phyloP scores from a whole-genome alignment of 1,284 basidiomycete genomes.

The Fomitiporia mediterranea region DNA sequence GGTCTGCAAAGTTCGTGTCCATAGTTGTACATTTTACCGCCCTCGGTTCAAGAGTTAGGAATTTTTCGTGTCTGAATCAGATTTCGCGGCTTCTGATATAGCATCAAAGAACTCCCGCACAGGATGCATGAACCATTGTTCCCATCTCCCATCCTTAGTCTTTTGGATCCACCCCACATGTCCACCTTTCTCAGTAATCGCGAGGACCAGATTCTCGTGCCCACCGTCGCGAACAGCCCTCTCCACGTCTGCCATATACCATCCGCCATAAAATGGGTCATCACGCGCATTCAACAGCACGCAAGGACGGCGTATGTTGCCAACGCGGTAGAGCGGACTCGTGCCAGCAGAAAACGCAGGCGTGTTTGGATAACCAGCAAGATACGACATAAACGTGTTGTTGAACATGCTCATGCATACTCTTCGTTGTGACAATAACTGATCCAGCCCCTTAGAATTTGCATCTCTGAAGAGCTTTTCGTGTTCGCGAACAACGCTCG shows the following conservation, averaged over 20 bases:
- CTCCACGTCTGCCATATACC: background rate
- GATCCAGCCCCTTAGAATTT: background rate
- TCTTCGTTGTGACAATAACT: background rate
- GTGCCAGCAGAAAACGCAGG: constrained; percentile 6
- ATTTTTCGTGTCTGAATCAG: background rate
- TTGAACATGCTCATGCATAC: constrained; percentile 10
- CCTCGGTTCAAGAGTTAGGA: too few species aligned
- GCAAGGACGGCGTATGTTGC: constrained; percentile 1
- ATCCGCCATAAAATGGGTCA: constrained; percentile 7
- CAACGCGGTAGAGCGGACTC: constrained; percentile 1
- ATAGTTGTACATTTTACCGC: too few species aligned
- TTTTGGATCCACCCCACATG: constrained; percentile 10
- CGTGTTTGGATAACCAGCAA: constrained; percentile 2
- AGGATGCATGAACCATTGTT: constrained; percentile 8
- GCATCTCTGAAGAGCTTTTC: constrained; percentile 8
- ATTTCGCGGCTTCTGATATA: background rate
- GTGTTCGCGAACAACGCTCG: constrained; percentile 1
- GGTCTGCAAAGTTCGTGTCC: too few species aligned
- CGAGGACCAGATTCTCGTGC: background rate
- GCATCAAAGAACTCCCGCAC: constrained; percentile 12
- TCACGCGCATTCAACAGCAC: constrained; percentile 9
- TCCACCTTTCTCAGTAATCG: constrained; percentile 9
- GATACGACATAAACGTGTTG: constrained; percentile 7
- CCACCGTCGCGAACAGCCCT: background rate
- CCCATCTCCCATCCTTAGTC: constrained; percentile 6